These are phyloP conservation scores for Teratosphaeria gauchensis DNA, from an alignment of 2,329 filamentous ascomycete genomes.

Conservation along the genomic window DNA sequence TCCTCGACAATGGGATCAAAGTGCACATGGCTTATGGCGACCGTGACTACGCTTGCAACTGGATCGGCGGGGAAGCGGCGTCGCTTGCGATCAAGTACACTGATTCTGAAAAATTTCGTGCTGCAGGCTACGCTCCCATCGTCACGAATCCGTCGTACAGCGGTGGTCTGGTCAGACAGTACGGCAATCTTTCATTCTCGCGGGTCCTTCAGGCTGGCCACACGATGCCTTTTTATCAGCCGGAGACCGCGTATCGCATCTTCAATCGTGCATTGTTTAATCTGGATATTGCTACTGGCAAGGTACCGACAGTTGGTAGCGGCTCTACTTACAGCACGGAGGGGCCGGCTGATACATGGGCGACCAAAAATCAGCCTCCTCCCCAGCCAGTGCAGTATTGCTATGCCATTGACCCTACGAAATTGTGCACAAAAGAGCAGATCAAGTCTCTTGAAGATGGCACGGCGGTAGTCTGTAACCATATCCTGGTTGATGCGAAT, in stretches of 20 bases:
- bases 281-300: slow-evolving; percentile 36
- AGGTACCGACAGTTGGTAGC: neutral
- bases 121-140: slow-evolving; percentile 24
- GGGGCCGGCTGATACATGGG: slow-evolving; percentile 4
- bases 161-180: slow-evolving; percentile 24
- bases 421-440: slow-evolving; percentile 9
- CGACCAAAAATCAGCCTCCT: slow-evolving; percentile 6
- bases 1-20: slow-evolving; percentile 16
- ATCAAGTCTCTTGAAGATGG: slow-evolving; percentile 7
- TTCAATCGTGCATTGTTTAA: slow-evolving; percentile 40
- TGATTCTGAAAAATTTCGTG: slow-evolving; percentile 10
- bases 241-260: slow-evolving; percentile 39
- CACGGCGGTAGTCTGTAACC: slow-evolving; percentile 5
- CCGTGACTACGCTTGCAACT: slow-evolving; percentile 20
- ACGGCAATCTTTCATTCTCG: slow-evolving; percentile 26
- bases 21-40: slow-evolving; percentile 22
- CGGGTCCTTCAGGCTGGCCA: slow-evolving; percentile 27
- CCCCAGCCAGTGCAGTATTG: slow-evolving; percentile 11
- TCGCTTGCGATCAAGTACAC: slow-evolving; percentile 19
- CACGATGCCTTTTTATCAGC: slow-evolving; percentile 31
- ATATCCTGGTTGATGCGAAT: slow-evolving; percentile 10
- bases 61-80: slow-evolving; percentile 22
- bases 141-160: slow-evolving; percentile 17
- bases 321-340: neutral
- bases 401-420: slow-evolving; percentile 7